A percentile compares a stretch with the other conserved stretches of the same genome.
Conservation (phyloP, 2,329 filamentous ascomycete species). For the Rhytidhysteron rufulum region DNA sequence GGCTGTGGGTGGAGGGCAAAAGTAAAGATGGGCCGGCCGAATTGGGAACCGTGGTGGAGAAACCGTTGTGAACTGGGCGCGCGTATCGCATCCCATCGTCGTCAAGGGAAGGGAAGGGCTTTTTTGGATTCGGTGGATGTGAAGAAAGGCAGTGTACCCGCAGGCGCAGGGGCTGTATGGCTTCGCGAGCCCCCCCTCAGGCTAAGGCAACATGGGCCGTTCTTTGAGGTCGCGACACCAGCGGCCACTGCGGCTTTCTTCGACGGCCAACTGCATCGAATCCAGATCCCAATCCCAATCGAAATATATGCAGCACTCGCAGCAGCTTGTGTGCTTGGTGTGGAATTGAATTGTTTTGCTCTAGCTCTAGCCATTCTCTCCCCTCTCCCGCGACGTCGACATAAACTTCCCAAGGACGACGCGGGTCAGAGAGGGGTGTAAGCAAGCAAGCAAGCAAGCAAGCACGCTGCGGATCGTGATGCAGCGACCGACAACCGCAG, state of each 20-base stretch:
- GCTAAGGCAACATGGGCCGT: neutral
- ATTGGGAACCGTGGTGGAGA: neutral
- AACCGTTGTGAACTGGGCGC: neutral
- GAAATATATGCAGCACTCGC: neutral
- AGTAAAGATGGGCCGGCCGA: too few species aligned
- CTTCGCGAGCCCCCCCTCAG: neutral
- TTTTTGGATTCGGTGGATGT: neutral
- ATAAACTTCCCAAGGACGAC: too few species aligned
- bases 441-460: too few species aligned
- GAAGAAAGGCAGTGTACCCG: conserved; percentile 1
- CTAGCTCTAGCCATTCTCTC: too few species aligned
- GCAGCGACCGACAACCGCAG: too few species aligned
- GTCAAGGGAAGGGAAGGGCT: neutral
- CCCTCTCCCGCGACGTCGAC: too few species aligned
- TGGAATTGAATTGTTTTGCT: too few species aligned
- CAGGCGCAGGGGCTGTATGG: conserved; percentile 1
- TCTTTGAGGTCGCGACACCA: neutral
- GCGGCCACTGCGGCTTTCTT: neutral
- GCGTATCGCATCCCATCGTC: too few species aligned
- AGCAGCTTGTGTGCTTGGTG: neutral
- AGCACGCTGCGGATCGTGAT: too few species aligned
- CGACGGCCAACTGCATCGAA: neutral
- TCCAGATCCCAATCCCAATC: neutral
- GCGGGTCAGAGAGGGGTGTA: too few species aligned
- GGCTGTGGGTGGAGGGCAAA: too few species aligned